Conservation (phyloP, 2,329 filamentous ascomycete genomes). For the Diplodia corticola region DNA sequence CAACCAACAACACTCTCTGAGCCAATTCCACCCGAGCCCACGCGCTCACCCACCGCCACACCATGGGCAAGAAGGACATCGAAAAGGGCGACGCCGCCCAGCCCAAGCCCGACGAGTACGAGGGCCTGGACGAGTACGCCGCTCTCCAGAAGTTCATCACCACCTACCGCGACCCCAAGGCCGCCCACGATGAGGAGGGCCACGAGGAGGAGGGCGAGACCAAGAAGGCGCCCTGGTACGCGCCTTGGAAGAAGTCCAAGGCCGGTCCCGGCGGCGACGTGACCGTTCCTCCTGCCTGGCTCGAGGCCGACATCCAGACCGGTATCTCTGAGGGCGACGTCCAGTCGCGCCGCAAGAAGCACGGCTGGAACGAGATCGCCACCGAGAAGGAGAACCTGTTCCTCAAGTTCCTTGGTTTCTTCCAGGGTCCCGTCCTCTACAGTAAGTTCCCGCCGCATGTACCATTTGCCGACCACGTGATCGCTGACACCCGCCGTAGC, state of each 20-base stretch:
- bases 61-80: constrained; percentile 22
- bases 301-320: constrained; percentile 63
- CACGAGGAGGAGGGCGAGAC: constrained; percentile 43
- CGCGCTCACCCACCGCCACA: background rate
- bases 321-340: constrained; percentile 63
- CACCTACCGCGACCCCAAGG: constrained; percentile 63
- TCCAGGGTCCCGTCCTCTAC: constrained; percentile 74
- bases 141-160: constrained; percentile 68
- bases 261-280: constrained; percentile 44
- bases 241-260: constrained; percentile 53
- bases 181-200: constrained; percentile 40
- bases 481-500: constrained; percentile 46
- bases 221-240: constrained; percentile 58
- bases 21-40: constrained; percentile 3
- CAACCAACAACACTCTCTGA: background rate
- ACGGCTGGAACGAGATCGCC: constrained; percentile 70
- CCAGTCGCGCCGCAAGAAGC: constrained; percentile 64
- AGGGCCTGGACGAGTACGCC: constrained; percentile 62
- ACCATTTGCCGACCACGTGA: constrained; percentile 24
- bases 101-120: constrained; percentile 30
- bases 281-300: constrained; percentile 50
- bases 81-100: constrained; percentile 17
- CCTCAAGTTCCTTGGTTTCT: constrained; percentile 73
- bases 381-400: constrained; percentile 76
- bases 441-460: constrained; percentile 52